phyloP scores from a whole-genome alignment of 1,139 yeast genomes.

The Saccharomyces pastorianus region DNA sequence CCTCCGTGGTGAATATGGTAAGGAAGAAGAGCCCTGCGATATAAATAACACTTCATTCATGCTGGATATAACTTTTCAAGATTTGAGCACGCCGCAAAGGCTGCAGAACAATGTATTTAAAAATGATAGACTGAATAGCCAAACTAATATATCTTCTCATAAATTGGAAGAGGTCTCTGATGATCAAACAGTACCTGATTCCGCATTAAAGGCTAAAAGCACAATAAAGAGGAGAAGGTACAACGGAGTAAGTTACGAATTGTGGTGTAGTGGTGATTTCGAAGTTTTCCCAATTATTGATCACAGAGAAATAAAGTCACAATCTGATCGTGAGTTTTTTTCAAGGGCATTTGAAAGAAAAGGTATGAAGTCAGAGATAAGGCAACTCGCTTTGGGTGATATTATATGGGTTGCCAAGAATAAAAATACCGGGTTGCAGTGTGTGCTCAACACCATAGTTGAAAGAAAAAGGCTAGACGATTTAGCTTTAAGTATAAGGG shows the following conservation, averaged over 20 bases:
- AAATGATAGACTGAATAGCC: background rate
- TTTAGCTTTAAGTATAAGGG: constrained; percentile 70
- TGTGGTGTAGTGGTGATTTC: constrained; percentile 50
- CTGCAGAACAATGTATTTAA: background rate
- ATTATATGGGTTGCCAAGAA: constrained; percentile 81
- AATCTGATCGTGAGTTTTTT: constrained; percentile 57
- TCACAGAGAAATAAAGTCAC: constrained; percentile 67
- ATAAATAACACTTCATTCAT: constrained; percentile 4
- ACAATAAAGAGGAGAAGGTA: constrained; percentile 18
- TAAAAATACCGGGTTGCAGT: constrained; percentile 48
- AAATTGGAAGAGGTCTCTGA: background rate
- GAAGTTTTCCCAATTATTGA: constrained; percentile 63
- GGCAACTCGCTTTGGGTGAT: constrained; percentile 75
- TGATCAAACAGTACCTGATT: background rate
- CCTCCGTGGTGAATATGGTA: constrained; percentile 7
- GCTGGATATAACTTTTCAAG: constrained; percentile 9
- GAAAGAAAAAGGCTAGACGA: constrained; percentile 90
- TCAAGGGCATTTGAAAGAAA: constrained; percentile 42
- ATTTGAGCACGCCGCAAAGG: constrained; percentile 4
- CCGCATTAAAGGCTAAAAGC: background rate
- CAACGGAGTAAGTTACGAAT: constrained; percentile 27
- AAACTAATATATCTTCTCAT: constrained; percentile 4
- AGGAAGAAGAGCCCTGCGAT: background rate
- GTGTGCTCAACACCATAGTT: constrained; percentile 67
- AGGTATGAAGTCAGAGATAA: constrained; percentile 47